These are phyloP conservation scores for Pseudodiploospora longispora DNA, from an alignment of 2,329 filamentous ascomycete genomes.

Conservation along the genomic window DNA sequence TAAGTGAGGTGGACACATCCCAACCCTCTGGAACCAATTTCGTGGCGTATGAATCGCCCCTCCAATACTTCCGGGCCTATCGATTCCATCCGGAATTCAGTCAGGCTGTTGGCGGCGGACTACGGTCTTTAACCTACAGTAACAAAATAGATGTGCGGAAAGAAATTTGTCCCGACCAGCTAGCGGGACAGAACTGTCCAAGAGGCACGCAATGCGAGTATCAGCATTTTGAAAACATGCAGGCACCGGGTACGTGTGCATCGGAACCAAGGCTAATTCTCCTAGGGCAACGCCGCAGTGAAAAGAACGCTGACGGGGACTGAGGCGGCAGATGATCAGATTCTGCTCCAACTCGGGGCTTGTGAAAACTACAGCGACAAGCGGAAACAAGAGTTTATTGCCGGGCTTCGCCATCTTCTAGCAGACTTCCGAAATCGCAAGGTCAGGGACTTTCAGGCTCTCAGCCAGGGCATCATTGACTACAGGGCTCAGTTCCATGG, in stretches of 20 bases:
- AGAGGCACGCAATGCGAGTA: conserved; percentile 64
- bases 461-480: conserved; percentile 59
- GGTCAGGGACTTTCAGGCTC: conserved; percentile 57
- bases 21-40: conserved; percentile 16
- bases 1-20: conserved; percentile 3
- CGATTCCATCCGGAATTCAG: conserved; percentile 78
- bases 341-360: conserved; percentile 63
- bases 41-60: conserved; percentile 70
- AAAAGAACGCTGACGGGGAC: conserved; percentile 41
- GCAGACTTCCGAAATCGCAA: conserved; percentile 50
- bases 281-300: conserved; percentile 8
- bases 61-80: conserved; percentile 77
- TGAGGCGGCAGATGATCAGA: conserved; percentile 55
- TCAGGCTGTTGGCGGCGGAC: conserved; percentile 62
- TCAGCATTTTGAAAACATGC: conserved; percentile 61
- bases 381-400: conserved; percentile 53
- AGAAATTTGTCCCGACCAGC: conserved; percentile 69
- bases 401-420: conserved; percentile 54
- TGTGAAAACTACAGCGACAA: conserved; percentile 55
- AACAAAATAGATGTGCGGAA: conserved; percentile 74
- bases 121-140: conserved; percentile 87
- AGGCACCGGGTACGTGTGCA: conserved; percentile 28
- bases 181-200: conserved; percentile 59
- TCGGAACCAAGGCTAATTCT: conserved; percentile 9
- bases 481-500: conserved; percentile 57